Base-by-base conservation (phyloP, 352 stramenopile species). In the Albugo laibachii region DNA sequence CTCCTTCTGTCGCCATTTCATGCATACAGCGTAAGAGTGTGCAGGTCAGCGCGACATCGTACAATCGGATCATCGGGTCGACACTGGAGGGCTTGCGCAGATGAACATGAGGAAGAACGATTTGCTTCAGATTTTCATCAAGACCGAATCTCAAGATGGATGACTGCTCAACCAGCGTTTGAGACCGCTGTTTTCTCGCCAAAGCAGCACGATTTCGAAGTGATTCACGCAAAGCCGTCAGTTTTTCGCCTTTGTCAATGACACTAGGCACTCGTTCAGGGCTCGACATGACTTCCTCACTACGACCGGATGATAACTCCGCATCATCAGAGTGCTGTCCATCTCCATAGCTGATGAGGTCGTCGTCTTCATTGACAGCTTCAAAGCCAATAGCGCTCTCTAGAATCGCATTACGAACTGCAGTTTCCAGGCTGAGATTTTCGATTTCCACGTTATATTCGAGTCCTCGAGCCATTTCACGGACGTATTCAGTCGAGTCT, bases 41-140 rank as follows among this genome's bases (percentile, higher is more conserved):
- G 39, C 75, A 81, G 15, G 80, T 91, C 34, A 75, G 67, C 49
- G 83, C 69, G 13, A 84, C 74, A 52, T 93, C 76, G 45, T 84
- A 82, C 40, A 91, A 54, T 39, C 77, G 74, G 41, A 84, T 77
- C 0, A 75, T 86, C 11, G 74, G 77, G 53, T 91, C 77, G 18
- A 79, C 66, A 27, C 73, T 58, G 11, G 74, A 83, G 10, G 62
- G 57, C 50, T 83, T 87, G 54, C 77, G 70, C 11, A 91, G 63
- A 58, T 87, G 75, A 16, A 84, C 66, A 48, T 84, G 66, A 1
- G 69, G 77, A 10, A 83, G 49, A 19, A 83, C 61, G 37, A 75
- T 74, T 45, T 74, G 63, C 61, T 74, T 80, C 45, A 80, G 41
- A 48, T 74, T 78, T 49, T 80, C 66, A 46, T 82, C 66, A 37